Evolutionary conservation across 1,284 basidiomycete species (phyloP).

Genomic region (Sporisorium exsertum): DNA sequence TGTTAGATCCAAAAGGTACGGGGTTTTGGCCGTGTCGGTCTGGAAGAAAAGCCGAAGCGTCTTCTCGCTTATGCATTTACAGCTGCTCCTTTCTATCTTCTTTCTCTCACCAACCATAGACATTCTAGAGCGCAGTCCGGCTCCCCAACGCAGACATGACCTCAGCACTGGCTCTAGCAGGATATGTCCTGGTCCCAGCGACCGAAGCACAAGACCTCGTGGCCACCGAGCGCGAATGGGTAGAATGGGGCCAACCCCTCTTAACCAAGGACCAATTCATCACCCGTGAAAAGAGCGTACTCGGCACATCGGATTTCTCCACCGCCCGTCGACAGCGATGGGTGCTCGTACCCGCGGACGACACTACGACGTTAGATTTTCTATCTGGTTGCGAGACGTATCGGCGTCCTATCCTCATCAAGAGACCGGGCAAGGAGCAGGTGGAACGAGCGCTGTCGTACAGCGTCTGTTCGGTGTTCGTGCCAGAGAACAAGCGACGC

Average conservation of each 20-base stretch:
- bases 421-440: conserved; percentile 5
- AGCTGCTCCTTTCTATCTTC: neutral
- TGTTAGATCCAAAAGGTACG: neutral
- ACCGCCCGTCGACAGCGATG: conserved; percentile 22
- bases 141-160: neutral
- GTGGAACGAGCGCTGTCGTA: conserved; percentile 32
- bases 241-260: conserved; percentile 40
- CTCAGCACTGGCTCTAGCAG: neutral
- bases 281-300: conserved; percentile 22
- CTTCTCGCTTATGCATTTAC: neutral
- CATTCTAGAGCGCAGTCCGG: no score
- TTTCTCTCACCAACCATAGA: neutral
- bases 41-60: neutral
- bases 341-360: conserved; percentile 36
- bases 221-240: conserved; percentile 38
- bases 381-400: conserved; percentile 41
- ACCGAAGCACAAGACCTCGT: conserved; percentile 32
- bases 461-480: conserved; percentile 71
- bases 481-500: conserved; percentile 71
- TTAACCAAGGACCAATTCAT: conserved; percentile 35
- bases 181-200: conserved; percentile 28
- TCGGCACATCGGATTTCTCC: conserved; percentile 30
- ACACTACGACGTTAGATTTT: conserved; percentile 34
- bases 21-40: neutral
- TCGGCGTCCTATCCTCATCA: conserved; percentile 30